Evolutionary conservation across 78 protist genomes (phyloP).

Genomic region (Goniomonas avonlea): DNA sequence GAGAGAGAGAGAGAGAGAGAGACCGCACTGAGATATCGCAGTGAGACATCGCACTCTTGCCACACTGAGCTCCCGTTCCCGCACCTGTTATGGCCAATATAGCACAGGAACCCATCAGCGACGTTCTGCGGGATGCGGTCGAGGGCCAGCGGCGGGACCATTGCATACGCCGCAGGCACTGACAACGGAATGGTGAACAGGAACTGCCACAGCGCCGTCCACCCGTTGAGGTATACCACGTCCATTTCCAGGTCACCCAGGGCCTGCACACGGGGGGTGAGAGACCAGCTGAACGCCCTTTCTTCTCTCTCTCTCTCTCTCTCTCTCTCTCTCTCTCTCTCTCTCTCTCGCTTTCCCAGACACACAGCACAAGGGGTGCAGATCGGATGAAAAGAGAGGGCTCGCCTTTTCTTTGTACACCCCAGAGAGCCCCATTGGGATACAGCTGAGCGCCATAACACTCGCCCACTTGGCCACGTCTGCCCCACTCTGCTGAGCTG

Average conservation of each 20-base stretch:
- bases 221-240: slow-evolving; percentile 37
- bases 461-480: slow-evolving; percentile 1
- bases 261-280: too few relatives aligned
- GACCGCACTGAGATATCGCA: too few relatives aligned
- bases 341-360: too few relatives aligned
- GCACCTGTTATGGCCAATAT: slow-evolving; percentile 14
- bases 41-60: too few relatives aligned
- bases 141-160: not conserved
- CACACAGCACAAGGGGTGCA: too few relatives aligned
- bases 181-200: not conserved
- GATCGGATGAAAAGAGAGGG: too few relatives aligned
- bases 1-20: too few relatives aligned
- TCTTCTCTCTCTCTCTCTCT: too few relatives aligned
- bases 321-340: too few relatives aligned
- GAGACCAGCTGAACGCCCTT: too few relatives aligned
- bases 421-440: slow-evolving; percentile 32
- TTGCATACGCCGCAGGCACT: slow-evolving; percentile 21
- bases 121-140: slow-evolving; percentile 15
- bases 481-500: too few relatives aligned
- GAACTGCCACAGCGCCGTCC: slow-evolving; percentile 35
- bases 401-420: slow-evolving; percentile 41
- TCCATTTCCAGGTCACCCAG: slow-evolving; percentile 35
- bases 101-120: slow-evolving; percentile 9
- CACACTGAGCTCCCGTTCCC: too few relatives aligned
- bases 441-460: slow-evolving; percentile 6